Evolutionary conservation across 2,329 filamentous ascomycete species (phyloP), one percentile per base, ranked within the genome.

Genomic region (Aspergillus novofumigatus): DNA sequence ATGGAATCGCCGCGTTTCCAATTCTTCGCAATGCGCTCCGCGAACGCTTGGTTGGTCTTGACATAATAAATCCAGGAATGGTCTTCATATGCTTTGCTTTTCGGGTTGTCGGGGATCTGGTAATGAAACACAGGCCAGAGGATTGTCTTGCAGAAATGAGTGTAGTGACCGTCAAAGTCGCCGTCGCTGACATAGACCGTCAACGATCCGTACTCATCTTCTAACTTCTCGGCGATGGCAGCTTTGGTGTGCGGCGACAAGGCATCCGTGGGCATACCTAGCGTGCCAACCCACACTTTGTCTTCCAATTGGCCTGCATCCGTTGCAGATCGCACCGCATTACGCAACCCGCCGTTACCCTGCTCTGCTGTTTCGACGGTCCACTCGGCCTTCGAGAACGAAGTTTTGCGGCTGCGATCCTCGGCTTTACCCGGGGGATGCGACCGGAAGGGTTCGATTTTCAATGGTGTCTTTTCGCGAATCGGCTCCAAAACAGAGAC

Each of bases 81-180:
- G 66, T 97, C 93, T 73, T 96, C 89, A 72, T 96, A 97, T 0
- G 93, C 93, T 74, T 97, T 97, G 84, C 92, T 97, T 81, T 96
- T 96, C 26, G 93, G 93, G 70, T 96, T 95, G 71, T 97, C 94
- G 0, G 93, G 94, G 58, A 97, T 96, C 75, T 97, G 92, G 73
- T 97, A 97, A 76, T 97, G 92, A 75, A 97, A 96, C 59, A 97
- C 92, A 1, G 93, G 93, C 93, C 93, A 97, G 6, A 97, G 81
- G 55, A 97, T 96, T 14, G 93, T 91, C 78, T 97, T 97, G 86
- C 92, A 97, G 72, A 94, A 97, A 75, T 97, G 92, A 11, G 88
- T 86, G 70, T 97, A 97, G 75, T 96, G 92, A 1, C 92, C 92
- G 68, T 97, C 89, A 70, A 97, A 92, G 74, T 97, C 92, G 70